Evolutionary conservation across 2,329 filamentous ascomycete species (phyloP).

Genomic region (Moelleriella libera): DNA sequence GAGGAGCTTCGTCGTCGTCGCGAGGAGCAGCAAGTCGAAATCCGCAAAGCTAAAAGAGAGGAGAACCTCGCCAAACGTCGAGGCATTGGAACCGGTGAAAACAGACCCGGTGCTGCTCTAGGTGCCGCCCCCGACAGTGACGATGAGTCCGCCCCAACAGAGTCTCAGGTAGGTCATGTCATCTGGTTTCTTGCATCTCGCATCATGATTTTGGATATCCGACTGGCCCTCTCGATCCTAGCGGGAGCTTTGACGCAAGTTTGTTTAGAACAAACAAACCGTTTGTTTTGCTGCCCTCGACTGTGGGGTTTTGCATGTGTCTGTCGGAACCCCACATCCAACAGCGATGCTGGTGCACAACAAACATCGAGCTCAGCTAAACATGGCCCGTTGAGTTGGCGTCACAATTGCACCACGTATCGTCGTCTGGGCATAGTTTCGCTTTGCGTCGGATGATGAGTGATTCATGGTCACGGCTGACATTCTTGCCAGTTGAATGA

Average conservation of each 20-base stretch:
- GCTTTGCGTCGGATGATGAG: not conserved
- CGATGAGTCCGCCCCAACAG: conserved; percentile 87
- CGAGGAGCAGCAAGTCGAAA: conserved; percentile 98
- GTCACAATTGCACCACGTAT: not conserved
- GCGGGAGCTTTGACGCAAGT: not conserved
- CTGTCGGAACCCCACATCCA: not conserved
- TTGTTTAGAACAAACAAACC: not conserved
- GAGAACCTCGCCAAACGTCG: conserved; percentile 97
- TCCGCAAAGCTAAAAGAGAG: conserved; percentile 95
- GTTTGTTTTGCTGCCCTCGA: not conserved
- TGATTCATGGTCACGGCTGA: not conserved
- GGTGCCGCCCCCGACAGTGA: conserved; percentile 91
- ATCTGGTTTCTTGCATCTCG: conserved; percentile 1
- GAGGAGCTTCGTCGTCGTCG: conserved; percentile 96
- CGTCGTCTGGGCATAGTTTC: not conserved
- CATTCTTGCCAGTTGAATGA: conserved; percentile 61
- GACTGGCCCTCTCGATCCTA: not conserved
- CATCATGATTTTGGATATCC: conserved; percentile 3
- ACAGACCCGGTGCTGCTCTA: conserved; percentile 66
- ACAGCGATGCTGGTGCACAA: not conserved
- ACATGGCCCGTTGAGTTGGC: no score
- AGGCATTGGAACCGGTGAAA: conserved; percentile 75
- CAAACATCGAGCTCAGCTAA: no score
- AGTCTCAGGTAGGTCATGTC: conserved; percentile 63
- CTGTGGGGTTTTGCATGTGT: conserved; percentile 1